These are phyloP conservation scores for Lentinula raphanica DNA, from an alignment of 768 basidiomycete species.

Conservation along the genomic window DNA sequence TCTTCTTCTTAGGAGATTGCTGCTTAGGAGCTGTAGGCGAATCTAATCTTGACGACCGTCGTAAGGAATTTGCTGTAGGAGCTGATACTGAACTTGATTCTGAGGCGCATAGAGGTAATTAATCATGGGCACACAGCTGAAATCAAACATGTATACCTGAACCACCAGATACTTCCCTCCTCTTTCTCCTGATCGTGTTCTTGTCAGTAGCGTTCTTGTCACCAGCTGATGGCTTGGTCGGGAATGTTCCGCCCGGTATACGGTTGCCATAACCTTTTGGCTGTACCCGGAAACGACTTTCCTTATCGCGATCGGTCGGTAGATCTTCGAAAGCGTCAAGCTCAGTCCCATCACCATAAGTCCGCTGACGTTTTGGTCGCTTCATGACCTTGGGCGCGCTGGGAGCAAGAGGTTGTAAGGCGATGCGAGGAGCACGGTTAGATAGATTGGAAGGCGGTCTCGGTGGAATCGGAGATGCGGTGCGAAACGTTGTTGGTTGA, in stretches of 20 bases:
- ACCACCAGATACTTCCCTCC: slow-evolving; percentile 39
- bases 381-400: slow-evolving; percentile 68
- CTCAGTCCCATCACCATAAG: slow-evolving; percentile 86
- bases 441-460: slow-evolving; percentile 58
- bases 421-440: slow-evolving; percentile 29
- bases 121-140: slow-evolving; percentile 1
- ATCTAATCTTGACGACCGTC: slow-evolving; percentile 55
- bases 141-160: slow-evolving; percentile 32
- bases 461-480: slow-evolving; percentile 54
- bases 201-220: slow-evolving; percentile 33
- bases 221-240: slow-evolving; percentile 31
- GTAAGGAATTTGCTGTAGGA: slow-evolving; percentile 48
- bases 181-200: slow-evolving; percentile 55
- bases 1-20: slow-evolving; percentile 49
- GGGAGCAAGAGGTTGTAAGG: slow-evolving; percentile 38
- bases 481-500: slow-evolving; percentile 35
- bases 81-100: slow-evolving; percentile 25
- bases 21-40: slow-evolving; percentile 32
- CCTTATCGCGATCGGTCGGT: slow-evolving; percentile 79
- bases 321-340: slow-evolving; percentile 86
- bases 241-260: slow-evolving; percentile 48
- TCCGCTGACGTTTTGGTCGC: slow-evolving; percentile 69
- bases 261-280: slow-evolving; percentile 67
- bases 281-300: slow-evolving; percentile 67
- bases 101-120: neutral